Conservation (phyloP, 192 early-diverging fungal species). For the Gamsiella multidivaricata region DNA sequence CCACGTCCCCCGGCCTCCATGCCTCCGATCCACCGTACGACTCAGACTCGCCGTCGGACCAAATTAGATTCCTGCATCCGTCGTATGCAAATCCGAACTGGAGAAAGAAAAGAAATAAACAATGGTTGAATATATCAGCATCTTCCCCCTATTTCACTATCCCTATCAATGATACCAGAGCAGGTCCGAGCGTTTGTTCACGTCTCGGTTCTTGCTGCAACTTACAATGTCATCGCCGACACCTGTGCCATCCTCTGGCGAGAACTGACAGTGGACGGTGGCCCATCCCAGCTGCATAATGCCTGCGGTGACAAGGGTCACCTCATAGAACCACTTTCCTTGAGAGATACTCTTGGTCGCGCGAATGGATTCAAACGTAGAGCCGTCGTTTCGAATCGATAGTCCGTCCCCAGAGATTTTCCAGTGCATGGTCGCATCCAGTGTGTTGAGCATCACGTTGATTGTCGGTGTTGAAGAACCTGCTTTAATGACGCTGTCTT, state of each 20-base stretch:
- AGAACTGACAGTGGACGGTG: slow-evolving; percentile 67
- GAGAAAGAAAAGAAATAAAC: slow-evolving; percentile 13
- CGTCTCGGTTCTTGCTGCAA: background rate
- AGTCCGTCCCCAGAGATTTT: slow-evolving; percentile 64
- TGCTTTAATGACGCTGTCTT: too few species aligned
- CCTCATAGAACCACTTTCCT: slow-evolving; percentile 82
- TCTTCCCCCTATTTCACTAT: background rate
- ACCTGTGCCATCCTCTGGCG: slow-evolving; percentile 83
- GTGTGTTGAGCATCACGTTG: slow-evolving; percentile 63
- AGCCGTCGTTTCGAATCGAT: slow-evolving; percentile 79
- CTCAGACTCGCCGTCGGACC: slow-evolving; percentile 65
- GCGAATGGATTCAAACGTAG: slow-evolving; percentile 81
- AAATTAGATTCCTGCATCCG: slow-evolving; percentile 76
- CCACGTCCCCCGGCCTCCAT: slow-evolving; percentile 65
- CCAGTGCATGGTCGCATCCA: slow-evolving; percentile 66
- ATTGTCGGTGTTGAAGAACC: slow-evolving; percentile 24
- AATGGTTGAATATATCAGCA: background rate
- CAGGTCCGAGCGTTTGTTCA: too few species aligned
- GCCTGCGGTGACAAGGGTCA: slow-evolving; percentile 70
- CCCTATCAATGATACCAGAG: background rate
- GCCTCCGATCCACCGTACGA: slow-evolving; percentile 60
- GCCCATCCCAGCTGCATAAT: slow-evolving; percentile 91
- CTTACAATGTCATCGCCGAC: slow-evolving; percentile 74
- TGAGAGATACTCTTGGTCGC: slow-evolving; percentile 62
- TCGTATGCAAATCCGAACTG: slow-evolving; percentile 82